These are phyloP conservation scores for Houttuynia cordata DNA, from an alignment of 164 flowering plant genomes.

Conservation along the genomic window DNA sequence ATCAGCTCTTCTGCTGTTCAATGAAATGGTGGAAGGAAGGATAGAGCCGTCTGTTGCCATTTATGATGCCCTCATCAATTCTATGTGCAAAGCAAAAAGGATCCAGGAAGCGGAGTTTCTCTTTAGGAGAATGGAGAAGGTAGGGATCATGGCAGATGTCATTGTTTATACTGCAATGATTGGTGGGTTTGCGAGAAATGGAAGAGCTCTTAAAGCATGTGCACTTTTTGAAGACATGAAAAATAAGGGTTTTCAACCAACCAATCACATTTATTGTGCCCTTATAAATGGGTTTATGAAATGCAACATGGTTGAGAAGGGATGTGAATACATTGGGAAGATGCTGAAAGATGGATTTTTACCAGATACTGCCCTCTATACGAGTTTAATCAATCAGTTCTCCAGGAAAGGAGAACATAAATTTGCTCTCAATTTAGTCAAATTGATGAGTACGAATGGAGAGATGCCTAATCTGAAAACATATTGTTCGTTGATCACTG, in stretches of 20 bases:
- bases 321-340: constrained; percentile 32
- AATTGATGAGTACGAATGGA: constrained; percentile 37
- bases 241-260: constrained; percentile 27
- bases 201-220: constrained; percentile 30
- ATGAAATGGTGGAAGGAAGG: constrained; percentile 33
- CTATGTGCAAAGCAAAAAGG: constrained; percentile 30
- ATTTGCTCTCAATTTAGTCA: constrained; percentile 31
- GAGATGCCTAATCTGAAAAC: constrained; percentile 27
- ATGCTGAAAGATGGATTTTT: constrained; percentile 44
- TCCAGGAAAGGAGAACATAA: constrained; percentile 40
- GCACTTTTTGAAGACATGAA: constrained; percentile 40
- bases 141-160: constrained; percentile 44
- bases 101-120: constrained; percentile 37
- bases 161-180: constrained; percentile 39
- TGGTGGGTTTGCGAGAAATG: constrained; percentile 45
- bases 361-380: constrained; percentile 45
- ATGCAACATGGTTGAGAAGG: constrained; percentile 37
- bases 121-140: constrained; percentile 41
- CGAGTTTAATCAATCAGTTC: constrained; percentile 42
- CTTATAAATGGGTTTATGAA: constrained; percentile 48
- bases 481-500: constrained; percentile 35
- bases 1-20: constrained; percentile 26
- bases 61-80: constrained; percentile 40
- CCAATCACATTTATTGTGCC: constrained; percentile 35
- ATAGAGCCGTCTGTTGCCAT: constrained; percentile 51